Conservation (phyloP, 1,284 basidiomycete genomes). For the Omphalotus olearius region DNA sequence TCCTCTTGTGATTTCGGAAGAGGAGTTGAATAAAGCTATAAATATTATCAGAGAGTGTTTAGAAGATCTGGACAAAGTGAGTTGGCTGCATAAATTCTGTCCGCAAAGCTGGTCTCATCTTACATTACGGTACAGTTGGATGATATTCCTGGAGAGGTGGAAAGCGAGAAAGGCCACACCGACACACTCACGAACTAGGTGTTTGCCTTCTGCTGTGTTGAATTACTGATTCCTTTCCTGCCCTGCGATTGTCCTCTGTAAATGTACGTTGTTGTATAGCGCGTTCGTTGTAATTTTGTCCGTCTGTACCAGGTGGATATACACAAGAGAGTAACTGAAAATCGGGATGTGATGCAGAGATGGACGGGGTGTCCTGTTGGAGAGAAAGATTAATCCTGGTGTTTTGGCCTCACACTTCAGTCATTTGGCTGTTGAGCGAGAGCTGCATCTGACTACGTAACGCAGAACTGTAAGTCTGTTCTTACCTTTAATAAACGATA, state of each 20-base stretch:
- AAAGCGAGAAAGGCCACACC: constrained; percentile 50
- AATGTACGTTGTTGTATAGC: too few relatives aligned
- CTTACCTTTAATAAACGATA: too few relatives aligned
- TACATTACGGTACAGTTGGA: constrained; percentile 44
- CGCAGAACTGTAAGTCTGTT: too few relatives aligned
- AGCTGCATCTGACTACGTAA: too few relatives aligned
- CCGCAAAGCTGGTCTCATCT: neutral
- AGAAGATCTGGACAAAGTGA: constrained; percentile 76
- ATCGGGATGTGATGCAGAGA: too few relatives aligned
- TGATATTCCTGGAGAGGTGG: constrained; percentile 66
- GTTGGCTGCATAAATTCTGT: constrained; percentile 19
- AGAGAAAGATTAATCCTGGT: too few relatives aligned
- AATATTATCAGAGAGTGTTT: constrained; percentile 76
- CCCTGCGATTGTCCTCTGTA: neutral
- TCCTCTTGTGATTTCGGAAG: constrained; percentile 88
- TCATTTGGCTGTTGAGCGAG: too few relatives aligned
- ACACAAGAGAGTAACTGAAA: too few relatives aligned
- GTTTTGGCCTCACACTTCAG: too few relatives aligned
- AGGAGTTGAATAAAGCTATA: constrained; percentile 75
- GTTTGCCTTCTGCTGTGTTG: neutral
- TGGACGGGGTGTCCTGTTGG: too few relatives aligned
- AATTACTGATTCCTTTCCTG: neutral
- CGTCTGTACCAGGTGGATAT: neutral
- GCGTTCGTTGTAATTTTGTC: neutral
- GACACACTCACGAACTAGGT: constrained; percentile 31